These are phyloP conservation scores for Acanthochlamys bracteata DNA, from an alignment of 106 monocot genomes.

Conservation along the genomic window DNA sequence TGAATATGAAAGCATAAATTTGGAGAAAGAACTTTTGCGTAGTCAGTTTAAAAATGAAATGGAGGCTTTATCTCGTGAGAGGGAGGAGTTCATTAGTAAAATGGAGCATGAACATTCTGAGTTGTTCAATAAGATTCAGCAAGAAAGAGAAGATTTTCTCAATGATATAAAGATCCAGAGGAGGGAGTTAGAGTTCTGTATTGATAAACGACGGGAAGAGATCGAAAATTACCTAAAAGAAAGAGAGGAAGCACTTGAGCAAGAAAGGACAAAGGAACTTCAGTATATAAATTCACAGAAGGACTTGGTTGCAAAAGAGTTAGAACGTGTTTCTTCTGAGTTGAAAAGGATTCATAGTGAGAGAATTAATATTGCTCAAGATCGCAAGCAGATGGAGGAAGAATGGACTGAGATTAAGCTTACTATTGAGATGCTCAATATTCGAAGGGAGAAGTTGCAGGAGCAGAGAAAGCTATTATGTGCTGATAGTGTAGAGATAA, in stretches of 20 bases:
- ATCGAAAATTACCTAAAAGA: conserved; percentile 57
- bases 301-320: conserved; percentile 44
- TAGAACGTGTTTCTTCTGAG: conserved; percentile 52
- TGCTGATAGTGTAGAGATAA: conserved; percentile 62
- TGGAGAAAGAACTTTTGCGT: conserved; percentile 66
- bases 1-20: conserved; percentile 66
- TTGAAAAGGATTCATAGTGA: conserved; percentile 55
- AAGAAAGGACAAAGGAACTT: conserved; percentile 52
- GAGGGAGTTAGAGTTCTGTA: conserved; percentile 48
- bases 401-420: conserved; percentile 77
- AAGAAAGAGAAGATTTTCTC: conserved; percentile 71
- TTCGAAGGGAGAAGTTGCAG: conserved; percentile 80
- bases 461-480: conserved; percentile 76
- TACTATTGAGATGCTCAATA: conserved; percentile 52
- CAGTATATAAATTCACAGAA: conserved; percentile 53
- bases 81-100: conserved; percentile 51
- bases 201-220: conserved; percentile 51
- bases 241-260: conserved; percentile 61
- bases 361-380: conserved; percentile 51
- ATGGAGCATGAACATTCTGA: conserved; percentile 69
- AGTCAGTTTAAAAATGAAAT: conserved; percentile 46
- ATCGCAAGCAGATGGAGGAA: conserved; percentile 56
- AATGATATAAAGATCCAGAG: conserved; percentile 62
- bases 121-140: conserved; percentile 62
- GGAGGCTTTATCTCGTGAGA: conserved; percentile 57